Percentiles rank a stretch among this genome's conserved stretches.
Conservation (phyloP, 2,329 filamentous ascomycete species). For the Phyllosticta paracitricarpa region DNA sequence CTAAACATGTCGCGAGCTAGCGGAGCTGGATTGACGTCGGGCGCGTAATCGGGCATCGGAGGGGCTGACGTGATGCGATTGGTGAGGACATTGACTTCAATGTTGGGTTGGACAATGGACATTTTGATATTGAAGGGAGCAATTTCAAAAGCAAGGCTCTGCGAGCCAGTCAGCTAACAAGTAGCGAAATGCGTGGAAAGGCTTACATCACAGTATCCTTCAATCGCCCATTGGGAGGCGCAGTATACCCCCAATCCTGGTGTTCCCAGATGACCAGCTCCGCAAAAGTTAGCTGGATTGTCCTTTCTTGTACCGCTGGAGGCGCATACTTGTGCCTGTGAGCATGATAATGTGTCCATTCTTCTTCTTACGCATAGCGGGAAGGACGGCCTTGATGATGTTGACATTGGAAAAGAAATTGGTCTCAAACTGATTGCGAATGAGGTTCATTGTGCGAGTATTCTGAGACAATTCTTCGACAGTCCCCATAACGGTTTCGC, state of each 20-base stretch:
- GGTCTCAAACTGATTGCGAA: constrained; percentile 84
- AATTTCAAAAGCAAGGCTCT: constrained; percentile 85
- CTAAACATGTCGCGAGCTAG: constrained; percentile 74
- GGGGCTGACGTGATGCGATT: constrained; percentile 81
- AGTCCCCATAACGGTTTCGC: constrained; percentile 78
- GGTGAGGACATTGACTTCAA: constrained; percentile 80
- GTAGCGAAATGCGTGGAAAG: background rate
- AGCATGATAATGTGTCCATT: constrained; percentile 86
- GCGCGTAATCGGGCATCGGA: constrained; percentile 59
- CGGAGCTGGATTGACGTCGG: constrained; percentile 63
- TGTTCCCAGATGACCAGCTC: constrained; percentile 73
- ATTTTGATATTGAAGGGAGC: constrained; percentile 93
- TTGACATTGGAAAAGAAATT: constrained; percentile 96
- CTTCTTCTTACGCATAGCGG: constrained; percentile 66
- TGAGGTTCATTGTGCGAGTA: constrained; percentile 62
- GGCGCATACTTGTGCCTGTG: constrained; percentile 58
- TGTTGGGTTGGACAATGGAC: constrained; percentile 89
- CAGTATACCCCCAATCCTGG: constrained; percentile 87
- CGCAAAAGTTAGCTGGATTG: background rate
- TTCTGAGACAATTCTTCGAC: constrained; percentile 80
- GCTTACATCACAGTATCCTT: constrained; percentile 79
- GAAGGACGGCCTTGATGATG: constrained; percentile 81
- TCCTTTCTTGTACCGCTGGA: constrained; percentile 21
- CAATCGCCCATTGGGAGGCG: constrained; percentile 85
- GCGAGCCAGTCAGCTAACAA: constrained; percentile 8